Base-by-base conservation (phyloP, 1,284 basidiomycete species). In the Apiotrichum veenhuisii region DNA sequence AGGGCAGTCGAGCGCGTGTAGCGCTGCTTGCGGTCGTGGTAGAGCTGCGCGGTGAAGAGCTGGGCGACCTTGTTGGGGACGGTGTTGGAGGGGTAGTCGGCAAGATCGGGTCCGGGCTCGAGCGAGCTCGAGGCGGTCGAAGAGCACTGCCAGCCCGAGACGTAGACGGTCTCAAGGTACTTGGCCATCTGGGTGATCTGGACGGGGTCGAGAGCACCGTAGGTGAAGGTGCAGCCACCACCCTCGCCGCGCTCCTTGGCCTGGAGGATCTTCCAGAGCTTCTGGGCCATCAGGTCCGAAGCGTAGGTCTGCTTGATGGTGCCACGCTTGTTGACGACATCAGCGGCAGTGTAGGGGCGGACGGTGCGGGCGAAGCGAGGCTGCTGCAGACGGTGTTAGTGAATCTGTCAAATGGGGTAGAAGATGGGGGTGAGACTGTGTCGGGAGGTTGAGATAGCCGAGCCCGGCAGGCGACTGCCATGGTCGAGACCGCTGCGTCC, bases 91-190 rank as follows among this genome's bases (percentile, higher is more conserved):
- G 83, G 83, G 76, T 84, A 84, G 68, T 84, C 82, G 34, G 94
- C 96, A 72, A 98, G 85, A 81, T 98, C 95, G 40, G 95, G 95
- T 44, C 95, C 95, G 53, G 97, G 94, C 79, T 98, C 96, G 71
- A 98, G 94, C 70, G 93, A 96, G 25, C 90, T 91, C 51, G 91
- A 82, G 55, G 93, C 83, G 58, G 93, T 97, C 45, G 87, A 89
- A 37, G 85, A 84, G 25, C 89, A 91, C 86, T 83, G 91, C 94
- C 95, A 99, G 26, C 95, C 95, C 40, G 91, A 96, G 26, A 99
- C 83, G 74, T 98, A 98, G 48, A 98, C 88, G 23, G 91, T 88
- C 72, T 98, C 91, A 70, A 96, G 91, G 76, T 93, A 84, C 68
- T 84, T 84, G 10, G 93, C 96, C 93, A 98, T 97, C 77, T 99